A percentile compares a stretch with the other conserved stretches of the same genome.
Evolutionary conservation across 1,139 yeast species (phyloP).

Genomic region (Kodamaea plutei): DNA sequence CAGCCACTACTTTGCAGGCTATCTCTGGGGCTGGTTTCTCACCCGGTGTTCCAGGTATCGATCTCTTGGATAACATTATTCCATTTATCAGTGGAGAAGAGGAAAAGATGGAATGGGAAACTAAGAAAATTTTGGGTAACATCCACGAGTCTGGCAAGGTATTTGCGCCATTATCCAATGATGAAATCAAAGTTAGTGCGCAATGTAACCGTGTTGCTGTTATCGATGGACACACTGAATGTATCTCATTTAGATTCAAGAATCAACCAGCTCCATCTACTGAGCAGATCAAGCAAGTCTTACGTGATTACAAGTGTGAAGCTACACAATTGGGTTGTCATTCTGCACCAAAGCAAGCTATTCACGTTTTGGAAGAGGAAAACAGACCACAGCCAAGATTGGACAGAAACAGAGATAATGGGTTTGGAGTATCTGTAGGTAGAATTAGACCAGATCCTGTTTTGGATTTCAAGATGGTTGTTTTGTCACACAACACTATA

Average conservation of each 20-base stretch:
- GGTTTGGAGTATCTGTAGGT: constrained; percentile 94
- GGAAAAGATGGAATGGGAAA: constrained; percentile 98
- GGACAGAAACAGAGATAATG: constrained; percentile 93
- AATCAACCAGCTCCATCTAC: constrained; percentile 80
- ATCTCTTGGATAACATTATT: constrained; percentile 86
- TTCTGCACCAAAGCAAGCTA: constrained; percentile 90
- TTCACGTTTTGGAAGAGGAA: constrained; percentile 83
- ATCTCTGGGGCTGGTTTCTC: constrained; percentile 98
- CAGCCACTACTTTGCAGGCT: constrained; percentile 94
- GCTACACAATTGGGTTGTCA: constrained; percentile 73
- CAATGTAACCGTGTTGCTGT: constrained; percentile 97
- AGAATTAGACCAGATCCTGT: constrained; percentile 91
- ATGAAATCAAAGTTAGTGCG: constrained; percentile 83
- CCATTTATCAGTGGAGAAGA: constrained; percentile 97
- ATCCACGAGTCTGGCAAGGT: constrained; percentile 51
- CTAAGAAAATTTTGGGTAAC: constrained; percentile 84
- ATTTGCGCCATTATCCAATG: constrained; percentile 60
- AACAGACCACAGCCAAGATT: constrained; percentile 98
- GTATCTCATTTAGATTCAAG: constrained; percentile 82
- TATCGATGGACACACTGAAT: constrained; percentile 96
- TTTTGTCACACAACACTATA: constrained; percentile 91
- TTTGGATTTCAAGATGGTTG: constrained; percentile 92
- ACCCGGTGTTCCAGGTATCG: constrained; percentile 97
- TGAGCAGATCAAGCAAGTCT: constrained; percentile 68
- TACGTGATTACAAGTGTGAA: constrained; percentile 78